A percentile compares a stretch with the other conserved stretches of the same genome.
phyloP scores from a whole-genome alignment of 2,329 filamentous ascomycete genomes.

The Talaromyces pinophilus region DNA sequence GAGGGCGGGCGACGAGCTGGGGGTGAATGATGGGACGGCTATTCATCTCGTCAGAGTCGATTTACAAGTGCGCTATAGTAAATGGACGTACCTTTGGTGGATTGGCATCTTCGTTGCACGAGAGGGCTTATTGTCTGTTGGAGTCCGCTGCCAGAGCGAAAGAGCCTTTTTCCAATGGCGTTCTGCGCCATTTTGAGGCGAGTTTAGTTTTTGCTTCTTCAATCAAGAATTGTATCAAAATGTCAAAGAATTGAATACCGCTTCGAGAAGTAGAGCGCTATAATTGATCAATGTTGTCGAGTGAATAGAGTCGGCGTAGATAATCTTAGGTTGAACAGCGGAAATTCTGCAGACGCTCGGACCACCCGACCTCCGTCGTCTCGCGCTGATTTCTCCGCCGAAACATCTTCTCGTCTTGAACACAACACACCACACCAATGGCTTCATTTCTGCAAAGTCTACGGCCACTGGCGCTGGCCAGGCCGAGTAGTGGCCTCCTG shows the following conservation, averaged over 20 bases:
- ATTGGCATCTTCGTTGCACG: conserved; percentile 36
- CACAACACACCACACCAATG: conserved; percentile 47
- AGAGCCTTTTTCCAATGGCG: conserved; percentile 40
- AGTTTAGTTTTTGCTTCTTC: not conserved
- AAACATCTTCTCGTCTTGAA: no score
- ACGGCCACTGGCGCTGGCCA: conserved; percentile 72
- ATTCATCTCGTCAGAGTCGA: not conserved
- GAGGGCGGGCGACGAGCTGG: conserved; percentile 44
- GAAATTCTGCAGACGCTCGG: conserved; percentile 39
- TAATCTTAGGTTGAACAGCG: conserved; percentile 22
- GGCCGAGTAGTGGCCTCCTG: conserved; percentile 48
- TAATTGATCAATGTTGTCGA: not conserved
- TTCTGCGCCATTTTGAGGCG: conserved; percentile 41
- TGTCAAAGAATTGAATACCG: not conserved
- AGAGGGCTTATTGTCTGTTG: conserved; percentile 36
- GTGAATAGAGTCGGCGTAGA: not conserved
- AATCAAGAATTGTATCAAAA: not conserved
- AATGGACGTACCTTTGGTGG: conserved; percentile 31
- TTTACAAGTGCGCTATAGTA: not conserved
- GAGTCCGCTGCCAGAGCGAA: conserved; percentile 40
- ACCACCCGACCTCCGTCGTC: conserved; percentile 34
- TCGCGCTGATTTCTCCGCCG: conserved; percentile 21
- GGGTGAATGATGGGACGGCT: conserved; percentile 44
- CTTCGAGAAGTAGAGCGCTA: not conserved
- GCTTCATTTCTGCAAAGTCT: conserved; percentile 56